Evolutionary conservation across 2,329 filamentous ascomycete species (phyloP).

Genomic region (Penicillium sp.): DNA sequence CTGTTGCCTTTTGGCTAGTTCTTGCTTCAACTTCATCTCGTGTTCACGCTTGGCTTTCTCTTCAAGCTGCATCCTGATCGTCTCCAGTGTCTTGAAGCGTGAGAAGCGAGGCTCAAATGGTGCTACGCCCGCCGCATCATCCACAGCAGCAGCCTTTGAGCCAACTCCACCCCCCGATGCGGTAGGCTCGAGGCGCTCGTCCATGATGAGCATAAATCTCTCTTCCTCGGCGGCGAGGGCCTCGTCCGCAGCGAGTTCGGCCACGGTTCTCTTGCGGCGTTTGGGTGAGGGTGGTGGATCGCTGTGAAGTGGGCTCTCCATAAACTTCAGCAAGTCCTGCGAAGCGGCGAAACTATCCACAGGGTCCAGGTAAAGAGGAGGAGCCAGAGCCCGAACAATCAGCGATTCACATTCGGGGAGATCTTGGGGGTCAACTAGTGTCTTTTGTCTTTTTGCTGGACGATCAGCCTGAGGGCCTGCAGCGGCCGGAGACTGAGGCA

Average conservation of each 20-base stretch:
- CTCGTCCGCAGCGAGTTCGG: slow-evolving; percentile 92
- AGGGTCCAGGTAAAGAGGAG: slow-evolving; percentile 74
- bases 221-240: slow-evolving; percentile 85
- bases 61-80: slow-evolving; percentile 73
- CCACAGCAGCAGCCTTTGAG: slow-evolving; percentile 63
- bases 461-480: slow-evolving; percentile 59
- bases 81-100: slow-evolving; percentile 84
- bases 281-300: slow-evolving; percentile 78
- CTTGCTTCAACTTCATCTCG: slow-evolving; percentile 49
- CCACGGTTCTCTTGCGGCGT: slow-evolving; percentile 85
- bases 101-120: slow-evolving; percentile 84
- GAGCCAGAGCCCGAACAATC: slow-evolving; percentile 68
- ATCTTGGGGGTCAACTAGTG: slow-evolving; percentile 72
- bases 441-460: slow-evolving; percentile 67
- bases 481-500: slow-evolving; percentile 66
- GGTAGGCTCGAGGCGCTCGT: slow-evolving; percentile 70
- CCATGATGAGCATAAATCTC: slow-evolving; percentile 86
- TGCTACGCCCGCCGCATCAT: slow-evolving; percentile 67
- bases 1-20: slow-evolving; percentile 49
- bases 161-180: slow-evolving; percentile 57
- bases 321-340: slow-evolving; percentile 66
- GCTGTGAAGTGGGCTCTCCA: slow-evolving; percentile 74
- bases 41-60: slow-evolving; percentile 59
- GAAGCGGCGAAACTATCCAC: slow-evolving; percentile 67
- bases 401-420: slow-evolving; percentile 73